Evolutionary conservation across 169 alveolate genomes (phyloP), one percentile per base, ranked within the genome.

Genomic region (Plasmodium knowlesi): DNA sequence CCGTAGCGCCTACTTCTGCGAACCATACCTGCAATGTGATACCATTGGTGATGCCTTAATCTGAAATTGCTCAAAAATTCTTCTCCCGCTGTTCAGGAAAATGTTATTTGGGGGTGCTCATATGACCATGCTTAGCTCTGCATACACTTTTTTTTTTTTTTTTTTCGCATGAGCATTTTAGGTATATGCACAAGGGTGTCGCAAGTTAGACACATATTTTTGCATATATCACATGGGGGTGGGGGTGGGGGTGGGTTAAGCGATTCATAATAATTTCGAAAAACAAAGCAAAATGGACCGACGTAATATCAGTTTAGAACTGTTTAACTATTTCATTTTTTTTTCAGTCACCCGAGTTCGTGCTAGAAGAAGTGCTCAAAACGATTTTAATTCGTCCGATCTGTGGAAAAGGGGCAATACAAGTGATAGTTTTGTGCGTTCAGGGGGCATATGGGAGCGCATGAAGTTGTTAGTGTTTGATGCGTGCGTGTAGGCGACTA

Each of bases 21-120:
- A 43, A 6, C 57, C 94, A 37, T 84, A 96, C 97, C 92, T 34
- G 98, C 96, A 30, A 97, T 72, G 93, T 97, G 98, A 83, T 97
- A 97, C 98, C 98, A 97, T 92, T 96, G 97, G 76, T 97, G 98
- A 10, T 50, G 91, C 72, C 92, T 95, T 79, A 93, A 92, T 96
- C 96, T 70, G 93, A 97, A 91, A 95, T 97, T 90, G 94, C 95
- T 95, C 93, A 96, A 83, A 94, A 94, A 95, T 57, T 95, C 97
- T 41, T 92, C 93, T 3, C 96, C 96, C 74, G 96, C 97, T 93
- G 83, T 37, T 67, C 6, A 30, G 28, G 30, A 25, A 50, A 12
- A 43, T 57, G 19, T 43, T 83, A 92, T 92, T 43, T 72, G 12
- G 16, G 94, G 88, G 41, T 94, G 25, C 12, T 78, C 84, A 41